A percentile compares a stretch with the other conserved stretches of the same genome.
phyloP scores from a whole-genome alignment of 768 basidiomycete species.

The Multifurca ochricompacta region DNA sequence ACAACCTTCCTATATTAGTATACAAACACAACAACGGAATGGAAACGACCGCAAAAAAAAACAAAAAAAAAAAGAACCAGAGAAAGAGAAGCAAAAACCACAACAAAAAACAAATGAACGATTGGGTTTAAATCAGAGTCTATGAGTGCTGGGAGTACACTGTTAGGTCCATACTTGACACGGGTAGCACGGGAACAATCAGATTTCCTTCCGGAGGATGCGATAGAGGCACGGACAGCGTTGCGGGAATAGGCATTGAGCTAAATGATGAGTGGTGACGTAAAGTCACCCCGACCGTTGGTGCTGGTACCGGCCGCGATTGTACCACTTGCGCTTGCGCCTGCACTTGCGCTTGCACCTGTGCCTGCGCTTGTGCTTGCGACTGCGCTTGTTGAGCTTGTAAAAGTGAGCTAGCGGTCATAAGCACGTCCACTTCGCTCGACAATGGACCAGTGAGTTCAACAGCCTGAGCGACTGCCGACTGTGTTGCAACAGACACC shows the following conservation, averaged over 20 bases:
- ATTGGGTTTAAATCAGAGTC: slow-evolving; percentile 8
- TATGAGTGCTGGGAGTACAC: slow-evolving; percentile 18
- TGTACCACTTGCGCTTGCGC: slow-evolving; percentile 3
- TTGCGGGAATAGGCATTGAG: slow-evolving; percentile 6
- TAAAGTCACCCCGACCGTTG: slow-evolving; percentile 25
- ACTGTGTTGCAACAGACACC: slow-evolving; percentile 55
- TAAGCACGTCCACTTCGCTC: slow-evolving; percentile 75
- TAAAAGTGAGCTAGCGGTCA: slow-evolving; percentile 52
- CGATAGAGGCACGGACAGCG: not conserved
- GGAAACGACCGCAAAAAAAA: slow-evolving; percentile 9
- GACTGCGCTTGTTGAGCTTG: slow-evolving; percentile 35
- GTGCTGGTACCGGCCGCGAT: slow-evolving; percentile 19
- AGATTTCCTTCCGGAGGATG: slow-evolving; percentile 16
- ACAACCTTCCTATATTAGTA: slow-evolving; percentile 19
- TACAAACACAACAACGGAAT: slow-evolving; percentile 12
- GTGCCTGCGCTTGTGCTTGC: slow-evolving; percentile 25
- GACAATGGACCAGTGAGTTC: slow-evolving; percentile 64
- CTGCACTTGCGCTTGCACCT: slow-evolving; percentile 6
- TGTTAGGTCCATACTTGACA: slow-evolving; percentile 9
- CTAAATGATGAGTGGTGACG: slow-evolving; percentile 31
- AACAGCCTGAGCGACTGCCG: slow-evolving; percentile 78
- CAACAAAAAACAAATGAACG: slow-evolving; percentile 4
- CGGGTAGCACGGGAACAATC: not conserved
- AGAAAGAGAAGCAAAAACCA: not conserved
- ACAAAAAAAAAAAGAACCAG: not conserved